phyloP scores from a whole-genome alignment of 1,139 yeast genomes.

The Yamadazyma siamensis region DNA sequence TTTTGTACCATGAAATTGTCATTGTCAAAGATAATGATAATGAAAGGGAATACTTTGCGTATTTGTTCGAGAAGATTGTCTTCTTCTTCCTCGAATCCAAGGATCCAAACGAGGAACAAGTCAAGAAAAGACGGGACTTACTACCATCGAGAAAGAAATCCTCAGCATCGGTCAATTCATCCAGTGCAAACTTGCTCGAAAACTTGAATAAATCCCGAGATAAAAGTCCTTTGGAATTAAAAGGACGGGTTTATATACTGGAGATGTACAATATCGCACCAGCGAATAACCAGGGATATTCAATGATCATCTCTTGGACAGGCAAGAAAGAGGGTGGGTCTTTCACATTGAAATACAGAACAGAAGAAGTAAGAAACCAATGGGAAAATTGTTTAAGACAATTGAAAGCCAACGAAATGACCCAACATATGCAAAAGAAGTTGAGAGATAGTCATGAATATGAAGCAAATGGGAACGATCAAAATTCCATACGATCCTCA shows the following conservation, averaged over 20 bases:
- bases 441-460: slow-evolving; percentile 37
- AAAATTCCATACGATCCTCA: slow-evolving; percentile 24
- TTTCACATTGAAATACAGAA: slow-evolving; percentile 63
- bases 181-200: slow-evolving; percentile 37
- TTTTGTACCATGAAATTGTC: slow-evolving; percentile 73
- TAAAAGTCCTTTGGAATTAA: slow-evolving; percentile 46
- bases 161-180: slow-evolving; percentile 24
- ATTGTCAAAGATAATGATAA: slow-evolving; percentile 73
- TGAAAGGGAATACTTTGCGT: slow-evolving; percentile 88
- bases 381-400: slow-evolving; percentile 62
- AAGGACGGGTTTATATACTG: slow-evolving; percentile 68
- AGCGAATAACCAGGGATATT: slow-evolving; percentile 43
- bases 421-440: slow-evolving; percentile 35
- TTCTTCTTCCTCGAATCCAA: slow-evolving; percentile 64
- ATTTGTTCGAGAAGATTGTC: slow-evolving; percentile 81
- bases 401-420: slow-evolving; percentile 43
- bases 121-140: slow-evolving; percentile 34
- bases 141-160: slow-evolving; percentile 44
- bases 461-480: slow-evolving; percentile 20
- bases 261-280: slow-evolving; percentile 57
- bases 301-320: slow-evolving; percentile 71
- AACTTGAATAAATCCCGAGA: slow-evolving; percentile 31
- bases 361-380: slow-evolving; percentile 67
- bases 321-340: slow-evolving; percentile 77
- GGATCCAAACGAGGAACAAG: slow-evolving; percentile 19